Conservation (phyloP, 129 eudicot genomes). For the Chrysanthemum seticuspe region DNA sequence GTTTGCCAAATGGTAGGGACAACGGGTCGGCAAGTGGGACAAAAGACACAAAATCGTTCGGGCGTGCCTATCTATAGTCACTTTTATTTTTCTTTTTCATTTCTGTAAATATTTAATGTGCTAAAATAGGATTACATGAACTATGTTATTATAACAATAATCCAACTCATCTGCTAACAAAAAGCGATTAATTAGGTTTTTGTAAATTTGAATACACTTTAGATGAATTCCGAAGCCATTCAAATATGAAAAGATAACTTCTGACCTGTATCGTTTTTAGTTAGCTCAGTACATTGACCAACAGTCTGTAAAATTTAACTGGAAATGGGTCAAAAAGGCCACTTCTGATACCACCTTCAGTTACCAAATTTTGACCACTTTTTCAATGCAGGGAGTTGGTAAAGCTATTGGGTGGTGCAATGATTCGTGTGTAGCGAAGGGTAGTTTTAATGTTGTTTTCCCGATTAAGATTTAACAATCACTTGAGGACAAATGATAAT, state of each 20-base stretch:
- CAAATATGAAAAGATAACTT: too few relatives aligned
- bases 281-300: too few relatives aligned
- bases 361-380: neutral
- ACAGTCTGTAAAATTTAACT: too few relatives aligned
- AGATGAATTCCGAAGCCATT: too few relatives aligned
- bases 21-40: slow-evolving; percentile 2
- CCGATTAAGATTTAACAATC: too few relatives aligned
- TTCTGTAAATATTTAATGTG: neutral
- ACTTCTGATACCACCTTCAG: slow-evolving; percentile 1
- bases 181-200: too few relatives aligned
- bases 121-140: neutral
- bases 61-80: neutral
- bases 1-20: neutral
- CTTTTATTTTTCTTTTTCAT: neutral
- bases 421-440: too few relatives aligned
- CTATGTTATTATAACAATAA: neutral
- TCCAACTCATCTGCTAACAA: neutral
- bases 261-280: too few relatives aligned
- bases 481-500: too few relatives aligned
- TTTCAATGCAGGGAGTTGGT: slow-evolving; percentile 72
- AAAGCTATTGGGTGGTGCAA: slow-evolving; percentile 31
- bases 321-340: too few relatives aligned
- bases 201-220: too few relatives aligned
- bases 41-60: neutral
- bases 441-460: too few relatives aligned